Evolutionary conservation across 2,329 filamentous ascomycete genomes (phyloP), one percentile per base, ranked within the genome.

Genomic region (Rhinocladiella similis): DNA sequence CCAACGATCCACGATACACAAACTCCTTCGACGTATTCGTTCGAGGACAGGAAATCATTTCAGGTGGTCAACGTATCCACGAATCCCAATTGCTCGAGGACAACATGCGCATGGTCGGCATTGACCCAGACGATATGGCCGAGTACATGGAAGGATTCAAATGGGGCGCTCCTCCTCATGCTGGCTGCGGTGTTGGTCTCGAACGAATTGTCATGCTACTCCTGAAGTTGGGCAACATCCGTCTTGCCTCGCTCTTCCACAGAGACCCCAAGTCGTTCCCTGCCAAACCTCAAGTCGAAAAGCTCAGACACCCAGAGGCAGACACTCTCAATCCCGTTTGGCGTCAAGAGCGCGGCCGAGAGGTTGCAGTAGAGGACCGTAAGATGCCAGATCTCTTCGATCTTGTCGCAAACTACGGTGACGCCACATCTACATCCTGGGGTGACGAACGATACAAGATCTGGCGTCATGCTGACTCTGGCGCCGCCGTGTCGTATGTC

Each of bases 21-120:
- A 96, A 96, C 70, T 96, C 92, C 0, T 97, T 96, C 66, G 92
- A 97, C 70, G 95, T 97, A 56, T 97, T 97, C 75, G 82, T 96
- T 42, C 88, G 92, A 27, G 92, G 92, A 0, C 92, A 97, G 68
- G 92, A 97, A 71, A 94, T 97, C 55, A 86, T 93, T 45, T 93
- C 90, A 1, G 92, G 92, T 65, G 92, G 92, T 6, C 92, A 97
- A 73, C 91, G 92, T 83, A 95, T 97, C 61, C 89, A 97, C 70
- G 86, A 94, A 60, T 82, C 89, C 0, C 75, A 80, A 3, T 82
- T 89, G 68, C 79, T 97, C n/a, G 82, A 87, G 43, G 81, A 87
- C 65, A 89, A 88, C 68, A 91, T 97, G 88, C 80, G 81, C 57
- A 82, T 83, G 47, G 81, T 84, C 47, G 90, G 90, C 57, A 87